phyloP scores from a whole-genome alignment of 805 yeast genomes.

The Kuraishia borneana region DNA sequence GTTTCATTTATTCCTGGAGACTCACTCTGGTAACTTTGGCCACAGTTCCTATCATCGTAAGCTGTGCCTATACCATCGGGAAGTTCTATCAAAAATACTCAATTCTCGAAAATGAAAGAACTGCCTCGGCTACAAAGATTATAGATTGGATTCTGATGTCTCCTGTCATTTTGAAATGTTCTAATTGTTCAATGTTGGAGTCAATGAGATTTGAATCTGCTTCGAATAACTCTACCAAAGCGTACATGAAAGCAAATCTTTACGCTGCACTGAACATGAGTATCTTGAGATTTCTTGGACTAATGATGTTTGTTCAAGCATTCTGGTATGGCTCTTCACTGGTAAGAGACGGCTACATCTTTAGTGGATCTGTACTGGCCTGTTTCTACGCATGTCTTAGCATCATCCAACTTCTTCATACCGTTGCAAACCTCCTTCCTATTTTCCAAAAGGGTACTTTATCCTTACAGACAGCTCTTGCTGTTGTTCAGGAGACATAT shows the following conservation, averaged over 20 bases:
- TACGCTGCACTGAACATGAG: conserved; percentile 47
- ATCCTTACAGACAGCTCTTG: conserved; percentile 42
- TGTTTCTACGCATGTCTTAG: conserved; percentile 75
- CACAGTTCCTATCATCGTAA: conserved; percentile 55
- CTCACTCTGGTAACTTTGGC: conserved; percentile 71
- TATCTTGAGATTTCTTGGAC: conserved; percentile 39
- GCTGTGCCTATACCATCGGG: conserved; percentile 39
- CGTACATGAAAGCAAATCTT: conserved; percentile 33
- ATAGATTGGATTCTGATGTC: conserved; percentile 63
- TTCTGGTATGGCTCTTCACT: conserved; percentile 82
- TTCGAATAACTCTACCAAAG: conserved; percentile 18
- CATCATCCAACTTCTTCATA: conserved; percentile 51
- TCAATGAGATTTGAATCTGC: conserved; percentile 23
- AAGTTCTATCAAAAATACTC: conserved; percentile 37
- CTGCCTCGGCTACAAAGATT: conserved; percentile 45
- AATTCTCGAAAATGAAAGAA: conserved; percentile 40
- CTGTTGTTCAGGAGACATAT: conserved; percentile 21
- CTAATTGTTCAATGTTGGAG: conserved; percentile 48
- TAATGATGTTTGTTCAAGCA: conserved; percentile 80
- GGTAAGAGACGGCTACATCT: conserved; percentile 37
- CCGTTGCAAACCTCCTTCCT: conserved; percentile 45
- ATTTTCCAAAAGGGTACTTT: conserved; percentile 62
- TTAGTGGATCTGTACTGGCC: conserved; percentile 60
- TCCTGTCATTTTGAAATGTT: conserved; percentile 48
- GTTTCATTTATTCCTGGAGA: conserved; percentile 77